Base-by-base conservation (phyloP, 768 basidiomycete species). In the Amanita muscaria region DNA sequence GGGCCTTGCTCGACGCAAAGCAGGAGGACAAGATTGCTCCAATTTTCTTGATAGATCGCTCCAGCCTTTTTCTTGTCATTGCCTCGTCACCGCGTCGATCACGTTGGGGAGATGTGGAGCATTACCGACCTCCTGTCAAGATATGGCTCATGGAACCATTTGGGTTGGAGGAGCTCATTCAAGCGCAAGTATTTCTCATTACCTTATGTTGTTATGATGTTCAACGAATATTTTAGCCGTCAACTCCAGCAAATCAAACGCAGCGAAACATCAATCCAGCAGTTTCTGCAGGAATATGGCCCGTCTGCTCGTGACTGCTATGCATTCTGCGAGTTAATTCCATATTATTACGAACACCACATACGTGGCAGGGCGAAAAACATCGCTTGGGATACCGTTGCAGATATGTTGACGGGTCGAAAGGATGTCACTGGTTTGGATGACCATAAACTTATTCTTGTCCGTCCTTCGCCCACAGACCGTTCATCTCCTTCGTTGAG, bases 111-210 rank as follows among this genome's bases (percentile, higher is more conserved):
- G n/a, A n/a, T n/a, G n/a, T n/a, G n/a, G n/a, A n/a, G n/a, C 45
- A 47, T 22, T 47, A 47, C 32, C 23, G 32, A 31, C 37, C 38
- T 21, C 45, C 45, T 40, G 21, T 40, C 45, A 19, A 15, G 31
- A 15, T 40, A 37, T 47, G 45, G 45, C 33, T 47, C 25, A 47
- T 47, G 45, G 23, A 40, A 39, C 45, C 45, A 40, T 47, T 47
- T 47, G 40, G 37, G 30, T 47, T 47, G 22, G 38, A 22, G 27
- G 45, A 47, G 32, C 45, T 47, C 37, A 47, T 47, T 47, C 45
- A 47, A 40, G 45, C 38, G 45, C 25, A 23, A 42, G 40, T 47
- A 39, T 42, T 29, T 24, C 38, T 15, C 21, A 24, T 23, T 21
- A 33, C 19, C 18, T 47, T 42, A 39, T 39, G 37, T 41, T 42